These are phyloP conservation scores for Decorospora gaudefroyi DNA, from an alignment of 2,329 filamentous ascomycete species.

Conservation along the genomic window DNA sequence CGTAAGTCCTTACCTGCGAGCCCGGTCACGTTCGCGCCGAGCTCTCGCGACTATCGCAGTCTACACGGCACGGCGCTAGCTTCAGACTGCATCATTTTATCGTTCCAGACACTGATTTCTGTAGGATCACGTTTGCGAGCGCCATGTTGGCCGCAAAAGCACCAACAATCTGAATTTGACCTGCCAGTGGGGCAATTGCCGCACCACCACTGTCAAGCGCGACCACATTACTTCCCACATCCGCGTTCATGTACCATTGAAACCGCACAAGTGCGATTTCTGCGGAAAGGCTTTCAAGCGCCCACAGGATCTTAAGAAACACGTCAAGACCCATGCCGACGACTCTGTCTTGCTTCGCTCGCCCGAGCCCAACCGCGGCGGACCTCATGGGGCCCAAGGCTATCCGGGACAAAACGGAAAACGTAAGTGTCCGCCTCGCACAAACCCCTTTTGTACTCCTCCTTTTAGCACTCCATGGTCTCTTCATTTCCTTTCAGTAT, in stretches of 20 bases:
- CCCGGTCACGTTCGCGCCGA: not conserved
- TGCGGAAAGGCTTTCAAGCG: conserved; percentile 99
- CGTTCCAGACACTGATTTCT: conserved; percentile 15
- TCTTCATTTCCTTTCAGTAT: conserved; percentile 31
- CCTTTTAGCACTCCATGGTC: not conserved
- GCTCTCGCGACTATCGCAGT: not conserved
- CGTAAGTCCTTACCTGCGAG: conserved; percentile 51
- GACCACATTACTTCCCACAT: conserved; percentile 99
- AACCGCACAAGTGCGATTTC: conserved; percentile 98
- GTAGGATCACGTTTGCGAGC: conserved; percentile 96
- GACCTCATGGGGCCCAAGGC: conserved; percentile 42
- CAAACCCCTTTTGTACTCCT: conserved; percentile 1
- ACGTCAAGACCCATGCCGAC: conserved; percentile 98
- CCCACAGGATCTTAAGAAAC: conserved; percentile 98
- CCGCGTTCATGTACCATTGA: conserved; percentile 95
- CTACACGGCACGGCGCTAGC: not conserved
- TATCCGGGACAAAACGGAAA: conserved; percentile 47
- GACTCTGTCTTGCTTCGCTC: conserved; percentile 77
- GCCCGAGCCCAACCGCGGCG: conserved; percentile 61
- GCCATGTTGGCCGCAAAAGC: conserved; percentile 97
- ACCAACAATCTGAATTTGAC: conserved; percentile 98
- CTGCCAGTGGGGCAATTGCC: conserved; percentile 95
- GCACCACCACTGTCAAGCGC: conserved; percentile 96
- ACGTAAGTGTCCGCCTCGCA: conserved; percentile 41
- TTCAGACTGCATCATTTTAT: not conserved